Conservation (phyloP, 2,329 filamentous ascomycete genomes). For the Phaeomoniella chlamydospora region DNA sequence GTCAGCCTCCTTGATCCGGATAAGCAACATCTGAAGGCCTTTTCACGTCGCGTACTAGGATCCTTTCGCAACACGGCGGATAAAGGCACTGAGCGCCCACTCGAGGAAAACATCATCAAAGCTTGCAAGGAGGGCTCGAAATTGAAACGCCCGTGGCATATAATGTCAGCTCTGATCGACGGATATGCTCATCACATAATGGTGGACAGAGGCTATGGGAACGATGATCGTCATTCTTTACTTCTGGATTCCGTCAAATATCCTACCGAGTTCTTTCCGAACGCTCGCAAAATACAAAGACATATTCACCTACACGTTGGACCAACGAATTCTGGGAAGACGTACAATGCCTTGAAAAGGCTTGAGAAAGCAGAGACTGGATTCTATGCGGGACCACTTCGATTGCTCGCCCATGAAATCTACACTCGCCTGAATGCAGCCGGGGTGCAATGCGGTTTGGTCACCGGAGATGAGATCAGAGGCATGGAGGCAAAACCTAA, state of each 20-base stretch:
- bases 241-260: slow-evolving; percentile 55
- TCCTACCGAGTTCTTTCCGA: slow-evolving; percentile 85
- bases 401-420: slow-evolving; percentile 86
- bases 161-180: not conserved
- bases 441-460: slow-evolving; percentile 59
- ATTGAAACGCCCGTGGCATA: not conserved
- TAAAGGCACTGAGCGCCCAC: not conserved
- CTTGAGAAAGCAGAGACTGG: slow-evolving; percentile 63
- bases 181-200: not conserved
- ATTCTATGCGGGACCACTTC: slow-evolving; percentile 79
- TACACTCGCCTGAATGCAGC: slow-evolving; percentile 72
- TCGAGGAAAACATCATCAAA: not conserved
- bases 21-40: not conserved
- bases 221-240: not conserved
- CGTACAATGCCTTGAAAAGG: slow-evolving; percentile 79
- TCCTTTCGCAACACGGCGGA: not conserved
- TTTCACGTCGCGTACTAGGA: not conserved
- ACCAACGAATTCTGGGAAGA: slow-evolving; percentile 96
- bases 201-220: not conserved
- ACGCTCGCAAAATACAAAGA: slow-evolving; percentile 63
- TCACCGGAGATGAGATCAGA: slow-evolving; percentile 84
- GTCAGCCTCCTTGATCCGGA: not conserved
- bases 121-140: not conserved
- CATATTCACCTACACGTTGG: slow-evolving; percentile 88
- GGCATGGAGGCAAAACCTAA: slow-evolving; percentile 12